A percentile compares a stretch with the other conserved stretches of the same genome.
These are phyloP conservation scores for Paraphysoderma sedebokerense DNA, from an alignment of 371 early-diverging fungal genomes.

Conservation along the genomic window DNA sequence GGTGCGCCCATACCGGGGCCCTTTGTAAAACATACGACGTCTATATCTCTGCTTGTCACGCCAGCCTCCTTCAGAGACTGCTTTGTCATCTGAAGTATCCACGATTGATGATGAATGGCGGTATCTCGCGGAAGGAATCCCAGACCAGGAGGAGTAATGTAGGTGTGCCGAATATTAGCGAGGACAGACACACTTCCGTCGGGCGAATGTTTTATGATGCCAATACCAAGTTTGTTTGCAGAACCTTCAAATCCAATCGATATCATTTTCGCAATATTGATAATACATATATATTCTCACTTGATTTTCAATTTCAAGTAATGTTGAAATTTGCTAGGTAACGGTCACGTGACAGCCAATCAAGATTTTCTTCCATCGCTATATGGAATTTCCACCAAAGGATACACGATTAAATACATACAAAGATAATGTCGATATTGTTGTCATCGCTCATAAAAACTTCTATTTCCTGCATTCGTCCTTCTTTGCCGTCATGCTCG, in stretches of 20 bases:
- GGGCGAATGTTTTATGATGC: constrained; percentile 71
- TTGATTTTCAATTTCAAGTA: too few species aligned
- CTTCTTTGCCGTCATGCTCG: too few species aligned
- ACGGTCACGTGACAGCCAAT: too few species aligned
- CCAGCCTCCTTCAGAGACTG: constrained; percentile 65
- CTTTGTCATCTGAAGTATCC: constrained; percentile 59
- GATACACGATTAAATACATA: too few species aligned
- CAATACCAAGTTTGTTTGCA: constrained; percentile 99
- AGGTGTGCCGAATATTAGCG: constrained; percentile 88
- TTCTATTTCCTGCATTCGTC: too few species aligned
- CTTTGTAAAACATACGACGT: constrained; percentile 94
- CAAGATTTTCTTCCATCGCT: too few species aligned
- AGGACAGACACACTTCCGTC: constrained; percentile 40
- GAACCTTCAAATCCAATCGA: constrained; percentile 89
- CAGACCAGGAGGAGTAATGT: constrained; percentile 92
- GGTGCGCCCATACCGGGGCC: constrained; percentile 99
- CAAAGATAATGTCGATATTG: too few species aligned
- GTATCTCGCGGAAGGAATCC: constrained; percentile 97
- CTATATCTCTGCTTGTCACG: constrained; percentile 57
- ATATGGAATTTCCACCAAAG: too few species aligned
- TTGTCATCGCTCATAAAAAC: too few species aligned
- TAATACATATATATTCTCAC: too few species aligned
- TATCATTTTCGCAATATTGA: too few species aligned
- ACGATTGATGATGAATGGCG: constrained; percentile 84
- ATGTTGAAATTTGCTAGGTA: too few species aligned